Evolutionary conservation across 768 basidiomycete genomes (phyloP).

Genomic region (Serpula lacrymans): DNA sequence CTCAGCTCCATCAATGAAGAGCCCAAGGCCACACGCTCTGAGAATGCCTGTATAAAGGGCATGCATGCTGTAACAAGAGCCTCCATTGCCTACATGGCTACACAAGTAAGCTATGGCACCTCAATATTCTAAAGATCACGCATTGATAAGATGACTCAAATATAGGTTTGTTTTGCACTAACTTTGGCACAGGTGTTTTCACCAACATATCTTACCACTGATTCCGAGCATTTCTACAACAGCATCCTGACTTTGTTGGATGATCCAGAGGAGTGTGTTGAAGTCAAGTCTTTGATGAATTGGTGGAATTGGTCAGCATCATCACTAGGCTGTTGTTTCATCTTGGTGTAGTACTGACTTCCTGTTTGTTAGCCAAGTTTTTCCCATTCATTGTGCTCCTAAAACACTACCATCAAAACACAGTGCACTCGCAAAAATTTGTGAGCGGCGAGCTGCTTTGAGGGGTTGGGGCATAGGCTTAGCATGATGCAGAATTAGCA

Average conservation of each 20-base stretch:
- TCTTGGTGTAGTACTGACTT: too few relatives aligned
- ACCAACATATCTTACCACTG: slow-evolving; percentile 10
- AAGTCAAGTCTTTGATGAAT: slow-evolving; percentile 6
- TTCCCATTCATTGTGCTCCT: too few relatives aligned
- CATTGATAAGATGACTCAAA: slow-evolving; percentile 5
- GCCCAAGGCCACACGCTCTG: slow-evolving; percentile 2
- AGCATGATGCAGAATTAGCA: too few relatives aligned
- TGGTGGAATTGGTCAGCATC: slow-evolving; percentile 10
- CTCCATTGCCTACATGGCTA: slow-evolving; percentile 12
- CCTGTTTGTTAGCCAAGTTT: too few relatives aligned
- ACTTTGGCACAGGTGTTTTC: slow-evolving; percentile 11
- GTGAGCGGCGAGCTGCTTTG: too few relatives aligned
- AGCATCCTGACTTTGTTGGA: slow-evolving; percentile 12
- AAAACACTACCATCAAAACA: too few relatives aligned
- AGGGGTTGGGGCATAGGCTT: too few relatives aligned
- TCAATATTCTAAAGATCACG: too few relatives aligned
- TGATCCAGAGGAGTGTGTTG: slow-evolving; percentile 11
- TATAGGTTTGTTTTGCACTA: slow-evolving; percentile 4
- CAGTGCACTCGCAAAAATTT: too few relatives aligned
- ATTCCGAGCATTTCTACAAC: slow-evolving; percentile 15
- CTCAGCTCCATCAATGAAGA: slow-evolving; percentile 6
- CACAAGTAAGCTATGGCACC: too few relatives aligned
- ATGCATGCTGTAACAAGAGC: slow-evolving; percentile 11
- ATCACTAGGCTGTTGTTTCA: too few relatives aligned
- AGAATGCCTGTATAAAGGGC: slow-evolving; percentile 11